Evolutionary conservation across 495 filamentous ascomycete genomes (phyloP), one percentile per base, ranked within the genome.

Genomic region (Echria macrotheca): DNA sequence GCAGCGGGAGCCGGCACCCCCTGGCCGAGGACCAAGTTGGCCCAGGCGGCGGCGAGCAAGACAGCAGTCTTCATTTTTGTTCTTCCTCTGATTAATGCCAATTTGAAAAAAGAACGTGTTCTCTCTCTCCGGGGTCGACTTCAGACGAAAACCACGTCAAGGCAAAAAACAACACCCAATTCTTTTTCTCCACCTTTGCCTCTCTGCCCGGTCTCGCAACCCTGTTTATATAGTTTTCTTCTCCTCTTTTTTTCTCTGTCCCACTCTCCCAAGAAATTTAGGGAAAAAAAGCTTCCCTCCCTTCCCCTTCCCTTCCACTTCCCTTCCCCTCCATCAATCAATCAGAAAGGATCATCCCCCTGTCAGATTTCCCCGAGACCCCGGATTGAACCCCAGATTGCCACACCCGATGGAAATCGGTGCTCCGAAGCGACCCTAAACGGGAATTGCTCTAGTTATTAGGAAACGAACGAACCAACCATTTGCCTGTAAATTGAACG

Each of bases 1-100:
- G 59, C 28, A 8, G 51, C 69, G 2, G 70, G 70, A 0, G 38
- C 24, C 2, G 54, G 53, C n/a, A 53, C 33, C 1, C n/a, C 48
- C 35, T 53, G 41, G 11, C 49, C 32, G 18, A 41, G 17, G 14
- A 38, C 35, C 21, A 33, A 41, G 17, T 56, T 40, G 40, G 53
- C 56, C 35, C 56, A 31, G 15, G 44, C 49, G 46, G 56, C 52
- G 12, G 58, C 15, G 24, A 52, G 17, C 5, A 51, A n/a, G 17
- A 32, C 25, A 21, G 50, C 50, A 37, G 24, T 45, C 44, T 38
- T 47, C 58, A 61, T 61, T 25, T 37, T 54, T 26, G 35, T 23
- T 48, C 37, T 10, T 12, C 19, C 2, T 22, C 36, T 47, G 19
- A n/a, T 43, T 21, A 29, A 18, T 23, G 8, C 2, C 36, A n/a